These are phyloP conservation scores for Mrakia blollopis DNA, from an alignment of 768 basidiomycete genomes.

Conservation along the genomic window DNA sequence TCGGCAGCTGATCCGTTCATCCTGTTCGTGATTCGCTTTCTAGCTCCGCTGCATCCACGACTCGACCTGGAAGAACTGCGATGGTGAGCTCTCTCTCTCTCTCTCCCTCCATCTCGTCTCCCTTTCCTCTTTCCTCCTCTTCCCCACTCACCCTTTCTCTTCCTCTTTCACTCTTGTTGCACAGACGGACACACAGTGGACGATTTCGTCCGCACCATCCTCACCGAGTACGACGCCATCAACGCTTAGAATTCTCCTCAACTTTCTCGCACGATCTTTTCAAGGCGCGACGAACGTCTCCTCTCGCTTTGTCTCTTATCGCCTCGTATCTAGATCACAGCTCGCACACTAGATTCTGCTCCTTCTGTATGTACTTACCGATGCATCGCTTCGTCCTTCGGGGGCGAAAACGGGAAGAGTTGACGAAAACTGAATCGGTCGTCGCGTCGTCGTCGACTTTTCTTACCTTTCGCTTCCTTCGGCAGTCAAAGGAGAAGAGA, in stretches of 20 bases:
- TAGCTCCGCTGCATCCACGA: slow-evolving; percentile 27
- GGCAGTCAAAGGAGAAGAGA: too few relatives aligned
- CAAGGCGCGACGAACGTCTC: too few relatives aligned
- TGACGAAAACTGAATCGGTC: too few relatives aligned
- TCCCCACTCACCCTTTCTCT: not conserved
- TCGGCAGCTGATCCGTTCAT: not conserved
- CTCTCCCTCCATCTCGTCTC: too few relatives aligned
- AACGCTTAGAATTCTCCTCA: not conserved
- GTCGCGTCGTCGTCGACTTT: too few relatives aligned
- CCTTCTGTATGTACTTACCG: too few relatives aligned
- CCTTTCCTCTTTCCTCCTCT: not conserved
- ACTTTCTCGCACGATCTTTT: not conserved
- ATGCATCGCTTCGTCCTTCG: too few relatives aligned
- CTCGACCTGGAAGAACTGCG: slow-evolving; percentile 21
- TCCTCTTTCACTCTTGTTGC: not conserved
- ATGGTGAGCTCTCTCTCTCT: not conserved
- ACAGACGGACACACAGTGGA: slow-evolving; percentile 20
- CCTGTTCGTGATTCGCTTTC: not conserved
- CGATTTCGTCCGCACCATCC: slow-evolving; percentile 22
- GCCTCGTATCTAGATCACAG: too few relatives aligned
- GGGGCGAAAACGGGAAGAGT: too few relatives aligned
- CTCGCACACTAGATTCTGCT: too few relatives aligned
- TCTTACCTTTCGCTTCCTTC: too few relatives aligned
- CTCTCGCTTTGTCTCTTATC: too few relatives aligned
- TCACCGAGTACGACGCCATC: slow-evolving; percentile 8